phyloP scores from a whole-genome alignment of 768 basidiomycete species.

The Lentinula guzmanii region DNA sequence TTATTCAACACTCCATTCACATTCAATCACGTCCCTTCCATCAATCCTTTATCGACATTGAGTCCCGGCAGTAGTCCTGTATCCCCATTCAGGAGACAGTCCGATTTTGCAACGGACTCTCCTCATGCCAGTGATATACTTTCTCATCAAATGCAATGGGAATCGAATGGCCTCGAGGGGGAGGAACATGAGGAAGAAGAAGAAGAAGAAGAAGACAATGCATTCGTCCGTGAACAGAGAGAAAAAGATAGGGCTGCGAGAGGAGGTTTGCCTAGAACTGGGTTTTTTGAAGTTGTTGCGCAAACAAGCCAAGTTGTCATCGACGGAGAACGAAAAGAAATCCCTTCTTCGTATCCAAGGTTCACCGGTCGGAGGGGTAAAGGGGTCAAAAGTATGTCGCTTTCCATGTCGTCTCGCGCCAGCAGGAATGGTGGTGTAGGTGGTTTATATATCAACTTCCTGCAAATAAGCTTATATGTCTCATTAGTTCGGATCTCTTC shows the following conservation, averaged over 20 bases:
- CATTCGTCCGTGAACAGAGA: constrained; percentile 21
- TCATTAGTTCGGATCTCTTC: neutral
- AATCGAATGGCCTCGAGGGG: constrained; percentile 30
- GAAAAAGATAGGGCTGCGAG: constrained; percentile 17
- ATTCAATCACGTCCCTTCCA: constrained; percentile 46
- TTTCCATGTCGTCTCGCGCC: neutral
- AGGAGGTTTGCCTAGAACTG: constrained; percentile 13
- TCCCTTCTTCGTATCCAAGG: constrained; percentile 46
- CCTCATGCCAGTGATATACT: constrained; percentile 68
- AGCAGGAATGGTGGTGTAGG: neutral
- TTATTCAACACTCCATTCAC: constrained; percentile 58
- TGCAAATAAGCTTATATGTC: neutral
- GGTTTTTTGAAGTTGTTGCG: constrained; percentile 30
- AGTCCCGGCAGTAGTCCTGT: constrained; percentile 47
- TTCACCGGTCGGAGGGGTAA: neutral
- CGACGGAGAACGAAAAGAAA: constrained; percentile 34
- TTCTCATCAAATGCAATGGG: constrained; percentile 54
- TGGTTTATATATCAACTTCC: neutral
- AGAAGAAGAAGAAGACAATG: constrained; percentile 8
- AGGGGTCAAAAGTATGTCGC: constrained; percentile 1
- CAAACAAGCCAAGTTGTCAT: constrained; percentile 39
- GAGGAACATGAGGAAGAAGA: constrained; percentile 27
- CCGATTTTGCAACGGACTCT: constrained; percentile 29
- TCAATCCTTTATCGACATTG: constrained; percentile 74
- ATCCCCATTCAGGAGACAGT: constrained; percentile 10